Evolutionary conservation across 768 basidiomycete species (phyloP).

Genomic region (Kwoniella heveanensis): DNA sequence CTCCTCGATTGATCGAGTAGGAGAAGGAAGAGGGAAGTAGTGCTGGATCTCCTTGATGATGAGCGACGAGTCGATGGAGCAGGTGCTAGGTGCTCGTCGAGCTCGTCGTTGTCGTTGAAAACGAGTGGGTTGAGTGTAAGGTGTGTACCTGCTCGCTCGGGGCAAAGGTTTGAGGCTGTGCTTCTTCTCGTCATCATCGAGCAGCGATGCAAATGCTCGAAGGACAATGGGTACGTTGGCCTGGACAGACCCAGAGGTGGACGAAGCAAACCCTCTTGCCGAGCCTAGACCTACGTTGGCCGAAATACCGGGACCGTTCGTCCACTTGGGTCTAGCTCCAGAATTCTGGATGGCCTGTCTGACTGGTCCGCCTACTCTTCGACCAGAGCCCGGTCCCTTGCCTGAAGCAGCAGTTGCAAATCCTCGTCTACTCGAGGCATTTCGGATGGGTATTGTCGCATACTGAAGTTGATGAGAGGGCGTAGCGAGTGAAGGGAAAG

Average conservation of each 20-base stretch:
- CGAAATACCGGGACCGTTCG: constrained; percentile 26
- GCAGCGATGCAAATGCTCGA: constrained; percentile 30
- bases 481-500: constrained; percentile 16
- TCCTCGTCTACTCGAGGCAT: background rate
- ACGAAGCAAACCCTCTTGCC: constrained; percentile 36
- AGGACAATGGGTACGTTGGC: constrained; percentile 36
- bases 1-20: constrained; percentile 1
- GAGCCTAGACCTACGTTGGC: constrained; percentile 40
- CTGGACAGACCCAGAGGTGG: constrained; percentile 9
- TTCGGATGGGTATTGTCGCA: constrained; percentile 14
- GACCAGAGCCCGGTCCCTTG: background rate
- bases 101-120: constrained; percentile 2
- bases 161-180: constrained; percentile 16
- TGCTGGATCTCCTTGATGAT: constrained; percentile 22
- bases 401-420: background rate
- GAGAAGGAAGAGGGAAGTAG: constrained; percentile 25
- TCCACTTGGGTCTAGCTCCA: constrained; percentile 7
- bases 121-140: constrained; percentile 26
- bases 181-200: constrained; percentile 30
- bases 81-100: background rate
- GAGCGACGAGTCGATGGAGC: constrained; percentile 19
- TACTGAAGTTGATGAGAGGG: constrained; percentile 20
- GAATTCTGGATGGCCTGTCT: constrained; percentile 17
- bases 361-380: constrained; percentile 16
- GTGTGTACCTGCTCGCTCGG: constrained; percentile 23